These are phyloP conservation scores for Tolypocladium ophioglossoides DNA, from an alignment of 2,329 filamentous ascomycete genomes.

Conservation along the genomic window DNA sequence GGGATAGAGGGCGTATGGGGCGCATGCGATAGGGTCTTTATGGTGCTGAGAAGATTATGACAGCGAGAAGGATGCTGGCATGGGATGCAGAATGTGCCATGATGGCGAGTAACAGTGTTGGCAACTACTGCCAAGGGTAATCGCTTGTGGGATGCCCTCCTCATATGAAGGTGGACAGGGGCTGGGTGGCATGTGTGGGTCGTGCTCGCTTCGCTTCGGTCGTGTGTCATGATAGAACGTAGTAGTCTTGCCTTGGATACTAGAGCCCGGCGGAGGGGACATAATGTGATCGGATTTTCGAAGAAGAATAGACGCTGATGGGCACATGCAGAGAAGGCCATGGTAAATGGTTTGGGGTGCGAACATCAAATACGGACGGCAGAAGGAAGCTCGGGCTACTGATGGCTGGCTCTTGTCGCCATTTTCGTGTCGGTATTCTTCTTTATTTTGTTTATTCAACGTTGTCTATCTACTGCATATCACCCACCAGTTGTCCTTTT, in stretches of 20 bases:
- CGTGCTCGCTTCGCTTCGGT: not conserved
- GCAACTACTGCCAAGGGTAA: not conserved
- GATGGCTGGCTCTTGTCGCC: too few relatives aligned
- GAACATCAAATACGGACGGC: not conserved
- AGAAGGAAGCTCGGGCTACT: not conserved
- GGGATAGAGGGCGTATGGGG: slow-evolving; percentile 1
- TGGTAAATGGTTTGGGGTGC: not conserved
- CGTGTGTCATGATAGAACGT: not conserved
- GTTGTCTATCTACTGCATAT: slow-evolving; percentile 33
- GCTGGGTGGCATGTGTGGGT: not conserved
- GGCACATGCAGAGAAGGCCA: not conserved
- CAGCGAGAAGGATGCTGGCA: not conserved
- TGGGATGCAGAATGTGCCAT: not conserved
- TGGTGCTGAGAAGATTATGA: not conserved
- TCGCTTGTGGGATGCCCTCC: not conserved
- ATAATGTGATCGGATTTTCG: not conserved
- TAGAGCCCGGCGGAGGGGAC: not conserved
- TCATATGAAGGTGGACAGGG: not conserved
- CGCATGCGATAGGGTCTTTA: not conserved
- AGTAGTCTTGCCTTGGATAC: not conserved
- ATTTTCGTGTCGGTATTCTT: not conserved
- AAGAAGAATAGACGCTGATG: not conserved
- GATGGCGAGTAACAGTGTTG: not conserved
- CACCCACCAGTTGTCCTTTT: slow-evolving; percentile 98
- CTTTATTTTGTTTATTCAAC: not conserved